These are phyloP conservation scores for Primulina huaijiensis DNA, from an alignment of 257 asterid species.

Conservation along the genomic window DNA sequence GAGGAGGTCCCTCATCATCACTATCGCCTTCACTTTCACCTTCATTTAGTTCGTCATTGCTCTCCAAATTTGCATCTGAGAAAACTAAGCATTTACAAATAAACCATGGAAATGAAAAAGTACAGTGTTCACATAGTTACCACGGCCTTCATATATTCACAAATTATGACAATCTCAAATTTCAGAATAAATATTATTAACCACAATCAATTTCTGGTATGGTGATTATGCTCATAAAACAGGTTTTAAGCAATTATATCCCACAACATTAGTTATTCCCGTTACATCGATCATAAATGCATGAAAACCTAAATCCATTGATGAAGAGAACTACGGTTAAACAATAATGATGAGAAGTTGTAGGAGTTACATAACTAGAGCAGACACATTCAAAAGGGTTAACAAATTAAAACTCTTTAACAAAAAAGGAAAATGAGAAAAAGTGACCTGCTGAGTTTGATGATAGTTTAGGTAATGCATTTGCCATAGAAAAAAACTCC, in stretches of 20 bases:
- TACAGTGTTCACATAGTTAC: neutral
- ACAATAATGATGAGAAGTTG: neutral
- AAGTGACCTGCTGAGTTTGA: constrained; percentile 33
- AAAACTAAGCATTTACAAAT: constrained; percentile 15
- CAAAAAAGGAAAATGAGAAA: constrained; percentile 11
- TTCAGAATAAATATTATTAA: constrained; percentile 7
- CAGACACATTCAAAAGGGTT: constrained; percentile 19
- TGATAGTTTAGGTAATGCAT: constrained; percentile 34
- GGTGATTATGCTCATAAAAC: neutral
- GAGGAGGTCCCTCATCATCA: constrained; percentile 67
- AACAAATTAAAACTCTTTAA: constrained; percentile 10
- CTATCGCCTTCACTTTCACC: constrained; percentile 28
- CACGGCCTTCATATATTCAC: neutral
- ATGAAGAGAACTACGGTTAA: constrained; percentile 7
- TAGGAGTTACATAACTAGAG: neutral
- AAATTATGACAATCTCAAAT: constrained; percentile 17
- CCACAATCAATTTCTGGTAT: constrained; percentile 3
- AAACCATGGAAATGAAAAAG: constrained; percentile 4
- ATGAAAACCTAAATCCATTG: constrained; percentile 7
- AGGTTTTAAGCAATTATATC: neutral
- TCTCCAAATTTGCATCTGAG: constrained; percentile 40
- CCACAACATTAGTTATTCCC: neutral
- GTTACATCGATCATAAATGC: constrained; percentile 5
- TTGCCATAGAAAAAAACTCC: constrained; percentile 40
- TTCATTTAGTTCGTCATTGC: constrained; percentile 35